Conservation (phyloP, 2,329 filamentous ascomycete genomes). For the Dactylellina drechsleri region DNA sequence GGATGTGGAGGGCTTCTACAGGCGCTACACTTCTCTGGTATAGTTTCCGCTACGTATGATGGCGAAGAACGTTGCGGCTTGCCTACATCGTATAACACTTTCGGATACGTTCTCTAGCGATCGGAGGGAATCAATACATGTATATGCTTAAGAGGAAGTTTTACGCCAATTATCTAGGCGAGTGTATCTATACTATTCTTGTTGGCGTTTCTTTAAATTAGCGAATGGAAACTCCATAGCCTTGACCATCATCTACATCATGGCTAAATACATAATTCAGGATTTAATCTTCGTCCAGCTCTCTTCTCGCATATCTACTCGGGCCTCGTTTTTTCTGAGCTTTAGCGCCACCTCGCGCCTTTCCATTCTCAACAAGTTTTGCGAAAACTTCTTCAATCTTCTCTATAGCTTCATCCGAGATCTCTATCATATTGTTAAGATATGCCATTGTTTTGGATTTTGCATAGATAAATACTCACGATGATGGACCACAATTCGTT, state of each 20-base stretch:
- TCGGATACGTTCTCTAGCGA: neutral
- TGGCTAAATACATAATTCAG: neutral
- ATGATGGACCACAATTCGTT: slow-evolving; percentile 75
- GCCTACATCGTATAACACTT: slow-evolving; percentile 10
- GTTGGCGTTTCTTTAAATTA: slow-evolving; percentile 45
- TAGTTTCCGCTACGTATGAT: slow-evolving; percentile 13
- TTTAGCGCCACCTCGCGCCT: slow-evolving; percentile 22
- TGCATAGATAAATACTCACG: slow-evolving; percentile 60
- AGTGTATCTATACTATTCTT: slow-evolving; percentile 46
- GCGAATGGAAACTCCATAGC: slow-evolving; percentile 18
- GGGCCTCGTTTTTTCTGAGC: slow-evolving; percentile 14
- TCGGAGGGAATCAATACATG: slow-evolving; percentile 14
- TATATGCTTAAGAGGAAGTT: slow-evolving; percentile 28
- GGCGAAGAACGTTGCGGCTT: neutral
- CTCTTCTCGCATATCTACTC: slow-evolving; percentile 27
- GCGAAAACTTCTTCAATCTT: slow-evolving; percentile 70
- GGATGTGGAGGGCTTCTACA: neutral
- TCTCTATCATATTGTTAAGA: slow-evolving; percentile 65
- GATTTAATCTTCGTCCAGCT: slow-evolving; percentile 28
- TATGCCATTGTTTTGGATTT: neutral
- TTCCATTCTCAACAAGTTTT: slow-evolving; percentile 44
- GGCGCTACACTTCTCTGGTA: neutral
- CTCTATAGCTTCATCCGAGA: slow-evolving; percentile 72
- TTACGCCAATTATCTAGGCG: slow-evolving; percentile 28
- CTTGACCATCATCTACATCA: neutral